Evolutionary conservation across 495 filamentous ascomycete species (phyloP), one percentile per base, ranked within the genome.

Genomic region (Pyronema domesticum): DNA sequence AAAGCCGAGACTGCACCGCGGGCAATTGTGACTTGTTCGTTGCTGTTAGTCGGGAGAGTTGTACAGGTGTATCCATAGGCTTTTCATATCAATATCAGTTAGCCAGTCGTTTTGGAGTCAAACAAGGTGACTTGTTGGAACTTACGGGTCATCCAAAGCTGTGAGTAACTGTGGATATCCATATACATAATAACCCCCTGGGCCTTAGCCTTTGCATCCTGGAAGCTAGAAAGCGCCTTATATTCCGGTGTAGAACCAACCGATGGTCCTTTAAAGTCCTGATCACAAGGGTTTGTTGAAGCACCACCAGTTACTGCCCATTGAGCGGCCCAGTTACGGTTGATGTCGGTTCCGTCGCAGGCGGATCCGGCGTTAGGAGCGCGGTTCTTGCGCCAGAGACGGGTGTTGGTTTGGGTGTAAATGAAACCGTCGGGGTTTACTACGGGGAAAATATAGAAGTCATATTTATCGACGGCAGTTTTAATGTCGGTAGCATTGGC

Each of bases 371-470:
- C 13, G 37, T 63, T 67, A 3, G 65, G 61, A 43, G 78, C 74
- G 0, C 79, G 70, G 69, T 81, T 82, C 66, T 82, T 82, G 60
- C 79, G 73, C 79, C 79, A 82, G 33, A 81, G 67, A 7, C 79
- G 73, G 56, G 77, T 65, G 17, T 51, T 74, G 14, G 73, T 74
- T 56, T 82, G 79, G 0, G 75, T 75, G 69, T 77, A 82, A 19
- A 78, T 70, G 62, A 82, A 82, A 53, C 77, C 79, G 60, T 81
- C 78, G 1, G 78, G 77, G 63, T 81, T 82, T 47, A 80, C 76
- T 34, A 80, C 58, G 0, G 79, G 79, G 51, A 81, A 66, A 58
- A 81, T 72, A 68, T 78, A 78, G 54, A 77, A 80, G 67, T 82
- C 79, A 57, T 76, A 80, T 37, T 73, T 77, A 68, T 80, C 71